Percentiles rank a stretch among this genome's conserved stretches.
These are phyloP conservation scores for Pseudogymnoascus sp. DNA, from an alignment of 2,329 filamentous ascomycete genomes.

Conservation along the genomic window DNA sequence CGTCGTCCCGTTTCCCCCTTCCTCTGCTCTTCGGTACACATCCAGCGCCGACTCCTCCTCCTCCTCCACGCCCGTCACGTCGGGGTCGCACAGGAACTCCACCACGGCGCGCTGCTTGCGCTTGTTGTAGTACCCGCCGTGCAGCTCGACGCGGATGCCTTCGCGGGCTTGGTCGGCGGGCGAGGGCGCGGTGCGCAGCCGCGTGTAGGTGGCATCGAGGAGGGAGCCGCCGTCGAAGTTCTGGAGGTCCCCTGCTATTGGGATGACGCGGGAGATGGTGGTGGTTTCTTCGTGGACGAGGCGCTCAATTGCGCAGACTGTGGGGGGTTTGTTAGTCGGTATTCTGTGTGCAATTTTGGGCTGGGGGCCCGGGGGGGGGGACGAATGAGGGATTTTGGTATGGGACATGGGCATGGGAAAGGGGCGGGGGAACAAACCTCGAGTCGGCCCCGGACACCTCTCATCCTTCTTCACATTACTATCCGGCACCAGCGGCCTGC, in stretches of 20 bases:
- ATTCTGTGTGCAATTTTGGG: background rate
- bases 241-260: constrained; percentile 65
- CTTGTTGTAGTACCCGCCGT: constrained; percentile 47
- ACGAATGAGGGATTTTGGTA: background rate
- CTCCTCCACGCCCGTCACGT: constrained; percentile 17
- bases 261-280: constrained; percentile 48
- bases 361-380: background rate
- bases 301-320: constrained; percentile 69
- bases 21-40: constrained; percentile 14
- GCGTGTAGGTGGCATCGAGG: constrained; percentile 57
- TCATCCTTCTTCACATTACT: constrained; percentile 46
- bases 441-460: constrained; percentile 60
- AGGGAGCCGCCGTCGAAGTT: constrained; percentile 43
- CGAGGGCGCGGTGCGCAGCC: constrained; percentile 56
- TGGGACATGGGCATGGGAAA: background rate
- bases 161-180: constrained; percentile 58
- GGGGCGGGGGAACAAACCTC: constrained; percentile 41
- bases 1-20: constrained; percentile 17
- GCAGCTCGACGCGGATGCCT: constrained; percentile 62
- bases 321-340: constrained; percentile 12
- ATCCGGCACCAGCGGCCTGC: constrained; percentile 54
- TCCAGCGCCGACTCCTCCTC: constrained; percentile 14
- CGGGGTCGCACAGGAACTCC: constrained; percentile 71
- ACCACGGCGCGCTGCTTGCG: constrained; percentile 66
- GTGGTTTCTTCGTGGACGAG: constrained; percentile 42